Conservation (phyloP, 1,284 basidiomycete genomes). For the Ustilago tritici region DNA sequence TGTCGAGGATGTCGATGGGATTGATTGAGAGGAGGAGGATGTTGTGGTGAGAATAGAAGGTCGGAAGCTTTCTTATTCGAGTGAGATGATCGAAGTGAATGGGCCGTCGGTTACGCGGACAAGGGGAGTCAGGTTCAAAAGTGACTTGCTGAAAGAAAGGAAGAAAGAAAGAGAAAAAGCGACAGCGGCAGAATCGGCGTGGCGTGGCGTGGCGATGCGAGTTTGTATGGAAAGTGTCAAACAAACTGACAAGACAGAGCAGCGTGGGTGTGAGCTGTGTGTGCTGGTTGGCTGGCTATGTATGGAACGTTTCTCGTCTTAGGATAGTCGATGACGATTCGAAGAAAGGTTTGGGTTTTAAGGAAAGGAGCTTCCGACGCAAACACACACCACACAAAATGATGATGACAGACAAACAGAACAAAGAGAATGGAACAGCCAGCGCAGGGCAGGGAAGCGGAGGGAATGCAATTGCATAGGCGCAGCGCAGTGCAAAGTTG, state of each 20-base stretch:
- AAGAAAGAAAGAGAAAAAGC: not conserved
- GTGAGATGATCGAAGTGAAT: not conserved
- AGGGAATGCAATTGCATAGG: not conserved
- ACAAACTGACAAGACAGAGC: not conserved
- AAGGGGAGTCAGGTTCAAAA: not conserved
- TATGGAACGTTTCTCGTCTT: not conserved
- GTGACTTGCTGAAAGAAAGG: not conserved
- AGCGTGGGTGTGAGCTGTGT: not conserved
- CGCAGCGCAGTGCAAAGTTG: not conserved
- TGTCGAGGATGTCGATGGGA: not conserved
- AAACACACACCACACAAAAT: not conserved
- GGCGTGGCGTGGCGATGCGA: not conserved
- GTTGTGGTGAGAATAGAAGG: not conserved
- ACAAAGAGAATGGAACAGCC: no score
- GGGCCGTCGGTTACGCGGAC: constrained; percentile 3
- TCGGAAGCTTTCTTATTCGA: not conserved
- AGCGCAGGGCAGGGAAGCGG: no score
- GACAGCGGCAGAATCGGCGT: not conserved
- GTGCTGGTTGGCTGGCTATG: not conserved
- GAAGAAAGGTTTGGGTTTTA: not conserved
- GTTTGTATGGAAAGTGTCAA: not conserved
- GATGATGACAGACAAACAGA: no score
- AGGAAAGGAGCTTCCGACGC: constrained; percentile 2
- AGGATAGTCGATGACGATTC: not conserved
- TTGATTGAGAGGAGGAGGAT: not conserved